Conservation (phyloP, 75 land plant species). For the Azolla pinnata region DNA sequence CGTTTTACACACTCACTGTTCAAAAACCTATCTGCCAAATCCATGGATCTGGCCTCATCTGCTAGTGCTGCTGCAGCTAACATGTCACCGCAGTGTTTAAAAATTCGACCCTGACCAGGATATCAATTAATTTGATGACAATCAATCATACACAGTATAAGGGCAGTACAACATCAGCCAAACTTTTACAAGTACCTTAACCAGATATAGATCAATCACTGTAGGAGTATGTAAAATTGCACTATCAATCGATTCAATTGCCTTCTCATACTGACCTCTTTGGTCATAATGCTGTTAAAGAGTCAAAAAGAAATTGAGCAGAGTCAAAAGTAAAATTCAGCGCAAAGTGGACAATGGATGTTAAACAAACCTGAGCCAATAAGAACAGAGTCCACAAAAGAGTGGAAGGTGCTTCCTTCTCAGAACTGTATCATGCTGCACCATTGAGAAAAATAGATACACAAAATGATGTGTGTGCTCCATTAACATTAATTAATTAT, state of each 20-base stretch:
- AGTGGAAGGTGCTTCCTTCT: conserved; percentile 85
- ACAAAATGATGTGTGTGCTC: neutral
- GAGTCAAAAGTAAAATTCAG: neutral
- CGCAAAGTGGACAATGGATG: neutral
- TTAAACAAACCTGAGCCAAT: conserved; percentile 67
- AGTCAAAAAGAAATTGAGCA: neutral
- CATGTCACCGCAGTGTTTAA: conserved; percentile 89
- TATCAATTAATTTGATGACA: no score
- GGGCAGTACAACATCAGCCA: neutral
- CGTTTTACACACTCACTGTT: conserved; percentile 99
- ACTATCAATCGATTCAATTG: conserved; percentile 75
- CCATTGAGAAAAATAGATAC: neutral
- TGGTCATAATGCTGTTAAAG: conserved; percentile 88
- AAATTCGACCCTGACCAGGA: conserved; percentile 69
- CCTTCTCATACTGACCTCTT: conserved; percentile 53
- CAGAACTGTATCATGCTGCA: conserved; percentile 29
- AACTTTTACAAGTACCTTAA: conserved; percentile 53
- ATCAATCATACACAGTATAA: no score
- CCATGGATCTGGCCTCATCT: conserved; percentile 97
- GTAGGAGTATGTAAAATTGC: conserved; percentile 97
- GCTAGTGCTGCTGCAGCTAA: conserved; percentile 83
- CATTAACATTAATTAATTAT: neutral
- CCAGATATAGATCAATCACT: conserved; percentile 85
- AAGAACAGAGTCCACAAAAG: conserved; percentile 90
- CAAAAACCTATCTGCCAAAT: conserved; percentile 90